Evolutionary conservation across 2,329 filamentous ascomycete species (phyloP).

Genomic region (Fusarium devonianum): DNA sequence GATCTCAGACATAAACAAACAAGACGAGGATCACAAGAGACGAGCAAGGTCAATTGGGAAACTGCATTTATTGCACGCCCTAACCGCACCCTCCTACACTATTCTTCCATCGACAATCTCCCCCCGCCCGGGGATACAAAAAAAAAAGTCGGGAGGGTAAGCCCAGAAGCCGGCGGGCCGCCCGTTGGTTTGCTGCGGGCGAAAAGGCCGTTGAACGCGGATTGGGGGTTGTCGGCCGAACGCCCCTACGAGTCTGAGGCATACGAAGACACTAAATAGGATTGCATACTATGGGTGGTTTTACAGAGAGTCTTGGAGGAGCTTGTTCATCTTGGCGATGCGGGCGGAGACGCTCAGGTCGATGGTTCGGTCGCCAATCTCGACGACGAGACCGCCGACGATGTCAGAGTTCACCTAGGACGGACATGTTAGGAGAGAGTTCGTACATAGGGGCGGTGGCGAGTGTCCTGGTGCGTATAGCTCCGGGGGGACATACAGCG

Average conservation of each 20-base stretch:
- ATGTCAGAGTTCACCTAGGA: constrained; percentile 90
- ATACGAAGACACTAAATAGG: constrained; percentile 39
- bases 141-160: constrained; percentile 26
- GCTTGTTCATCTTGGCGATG: constrained; percentile 99
- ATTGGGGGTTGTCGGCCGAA: neutral
- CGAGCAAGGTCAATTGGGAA: constrained; percentile 23
- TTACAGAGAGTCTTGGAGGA: constrained; percentile 96
- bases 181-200: constrained; percentile 14
- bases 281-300: constrained; percentile 48
- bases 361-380: constrained; percentile 97
- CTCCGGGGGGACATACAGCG: constrained; percentile 63
- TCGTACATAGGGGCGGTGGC: neutral
- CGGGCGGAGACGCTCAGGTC: constrained; percentile 95
- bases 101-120: constrained; percentile 42
- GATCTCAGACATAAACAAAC: neutral
- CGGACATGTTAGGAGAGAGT: constrained; percentile 19
- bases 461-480: neutral
- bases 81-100: constrained; percentile 43
- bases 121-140: constrained; percentile 32
- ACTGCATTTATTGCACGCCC: constrained; percentile 43
- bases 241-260: constrained; percentile 30
- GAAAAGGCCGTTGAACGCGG: neutral
- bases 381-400: constrained; percentile 90
- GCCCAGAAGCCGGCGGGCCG: constrained; percentile 26
- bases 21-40: constrained; percentile 13